A percentile compares a stretch with the other conserved stretches of the same genome.
phyloP scores from a whole-genome alignment of 23 red algal species.

The Gracilaria domingensis region DNA sequence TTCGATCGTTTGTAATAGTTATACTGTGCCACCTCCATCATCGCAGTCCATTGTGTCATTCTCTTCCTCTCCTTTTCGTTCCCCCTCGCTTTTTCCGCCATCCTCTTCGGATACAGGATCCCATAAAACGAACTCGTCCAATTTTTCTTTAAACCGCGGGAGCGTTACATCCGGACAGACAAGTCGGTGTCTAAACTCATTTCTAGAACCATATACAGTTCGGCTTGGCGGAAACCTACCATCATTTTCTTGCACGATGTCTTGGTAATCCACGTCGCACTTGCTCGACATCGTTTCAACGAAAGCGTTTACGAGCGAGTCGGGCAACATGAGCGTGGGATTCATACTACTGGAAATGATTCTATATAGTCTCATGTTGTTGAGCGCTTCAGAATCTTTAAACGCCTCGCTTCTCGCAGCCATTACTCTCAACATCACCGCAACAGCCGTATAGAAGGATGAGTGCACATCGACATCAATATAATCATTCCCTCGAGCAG shows the following conservation, averaged over 20 bases:
- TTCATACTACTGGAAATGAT: slow-evolving; percentile 32
- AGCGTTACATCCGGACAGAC: slow-evolving; percentile 29
- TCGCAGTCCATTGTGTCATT: background rate
- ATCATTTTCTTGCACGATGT: background rate
- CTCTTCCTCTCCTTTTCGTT: background rate
- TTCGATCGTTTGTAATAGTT: background rate
- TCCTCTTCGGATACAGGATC: background rate
- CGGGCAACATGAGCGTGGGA: background rate
- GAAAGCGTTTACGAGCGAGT: slow-evolving; percentile 21
- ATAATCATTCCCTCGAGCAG: background rate
- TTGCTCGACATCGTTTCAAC: background rate
- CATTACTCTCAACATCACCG: slow-evolving; percentile 14
- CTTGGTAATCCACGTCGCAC: slow-evolving; percentile 4
- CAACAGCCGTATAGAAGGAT: slow-evolving; percentile 23
- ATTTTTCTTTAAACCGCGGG: slow-evolving; percentile 3
- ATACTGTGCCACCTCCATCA: background rate
- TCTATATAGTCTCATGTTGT: slow-evolving; percentile 31
- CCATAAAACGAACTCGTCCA: slow-evolving; percentile 10
- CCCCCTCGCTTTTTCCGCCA: background rate
- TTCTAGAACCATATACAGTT: background rate
- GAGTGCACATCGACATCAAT: slow-evolving; percentile 28
- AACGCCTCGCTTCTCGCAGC: background rate
- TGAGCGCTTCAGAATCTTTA: background rate
- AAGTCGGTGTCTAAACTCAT: background rate
- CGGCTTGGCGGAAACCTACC: background rate